phyloP scores from a whole-genome alignment of 805 yeast genomes.

The Yamadazyma laniorum region DNA sequence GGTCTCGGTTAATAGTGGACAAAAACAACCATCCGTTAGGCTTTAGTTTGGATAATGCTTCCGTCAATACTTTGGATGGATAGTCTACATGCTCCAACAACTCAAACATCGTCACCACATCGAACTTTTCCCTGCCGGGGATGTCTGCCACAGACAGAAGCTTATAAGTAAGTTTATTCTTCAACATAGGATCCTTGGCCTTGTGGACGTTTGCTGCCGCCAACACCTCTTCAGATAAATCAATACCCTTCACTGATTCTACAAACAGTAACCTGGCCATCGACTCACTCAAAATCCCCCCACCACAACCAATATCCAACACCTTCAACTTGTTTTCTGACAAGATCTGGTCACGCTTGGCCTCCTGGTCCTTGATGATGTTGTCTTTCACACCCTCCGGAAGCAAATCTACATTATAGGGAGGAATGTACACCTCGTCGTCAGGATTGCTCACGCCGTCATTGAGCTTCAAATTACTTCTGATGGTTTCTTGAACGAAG shows the following conservation, averaged over 20 bases:
- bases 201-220: conserved; percentile 75
- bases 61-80: conserved; percentile 70
- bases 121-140: conserved; percentile 48
- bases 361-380: conserved; percentile 51
- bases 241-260: conserved; percentile 72
- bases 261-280: conserved; percentile 73
- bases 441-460: conserved; percentile 22
- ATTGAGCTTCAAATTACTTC: conserved; percentile 43
- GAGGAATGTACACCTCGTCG: conserved; percentile 68
- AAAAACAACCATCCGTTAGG: conserved; percentile 83
- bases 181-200: conserved; percentile 60
- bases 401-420: conserved; percentile 65
- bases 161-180: conserved; percentile 55
- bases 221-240: conserved; percentile 79
- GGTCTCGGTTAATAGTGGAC: conserved; percentile 90
- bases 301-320: conserved; percentile 96
- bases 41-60: conserved; percentile 64
- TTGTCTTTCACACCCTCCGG: conserved; percentile 53
- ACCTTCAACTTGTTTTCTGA: conserved; percentile 45
- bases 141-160: conserved; percentile 62
- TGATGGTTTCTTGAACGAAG: conserved; percentile 67
- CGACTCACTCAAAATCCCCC: conserved; percentile 90
- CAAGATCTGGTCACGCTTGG: conserved; percentile 38
- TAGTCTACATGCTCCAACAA: conserved; percentile 91
- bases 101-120: conserved; percentile 87